Conservation (phyloP, 306 rosid species). For the Erythrophleum fordii region DNA sequence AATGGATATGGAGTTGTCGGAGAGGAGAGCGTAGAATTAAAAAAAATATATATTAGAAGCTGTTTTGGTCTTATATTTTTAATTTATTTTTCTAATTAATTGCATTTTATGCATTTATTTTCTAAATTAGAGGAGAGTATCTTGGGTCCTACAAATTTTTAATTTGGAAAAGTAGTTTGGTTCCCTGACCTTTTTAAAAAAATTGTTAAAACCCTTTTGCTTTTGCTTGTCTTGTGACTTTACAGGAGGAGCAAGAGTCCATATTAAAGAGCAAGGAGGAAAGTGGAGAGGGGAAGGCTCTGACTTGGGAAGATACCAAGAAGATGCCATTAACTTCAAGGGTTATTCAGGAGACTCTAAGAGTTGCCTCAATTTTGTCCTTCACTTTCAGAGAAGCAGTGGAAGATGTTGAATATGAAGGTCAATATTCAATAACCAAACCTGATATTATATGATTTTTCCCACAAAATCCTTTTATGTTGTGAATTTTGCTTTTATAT, state of each 20-base stretch:
- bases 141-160: too few species aligned
- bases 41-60: too few species aligned
- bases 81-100: too few species aligned
- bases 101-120: too few species aligned
- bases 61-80: too few species aligned
- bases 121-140: too few species aligned
- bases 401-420: slow-evolving; percentile 85
- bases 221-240: slow-evolving; percentile 32
- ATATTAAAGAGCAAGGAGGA: slow-evolving; percentile 52
- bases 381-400: slow-evolving; percentile 95
- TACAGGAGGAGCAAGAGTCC: slow-evolving; percentile 76
- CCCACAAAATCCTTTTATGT: background rate
- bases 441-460: slow-evolving; percentile 5
- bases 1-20: too few species aligned
- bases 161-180: too few species aligned
- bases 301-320: slow-evolving; percentile 75
- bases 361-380: slow-evolving; percentile 85
- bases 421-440: slow-evolving; percentile 45
- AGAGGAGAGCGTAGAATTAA: too few species aligned
- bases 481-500: background rate
- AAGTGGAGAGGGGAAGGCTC: slow-evolving; percentile 46
- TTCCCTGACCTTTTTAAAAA: too few species aligned
- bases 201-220: slow-evolving; percentile 34
- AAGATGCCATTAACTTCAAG: slow-evolving; percentile 79
- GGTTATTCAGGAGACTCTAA: slow-evolving; percentile 87